These are phyloP conservation scores for Pseudohalonectria lignicola DNA, from an alignment of 2,329 filamentous ascomycete species.

Conservation along the genomic window DNA sequence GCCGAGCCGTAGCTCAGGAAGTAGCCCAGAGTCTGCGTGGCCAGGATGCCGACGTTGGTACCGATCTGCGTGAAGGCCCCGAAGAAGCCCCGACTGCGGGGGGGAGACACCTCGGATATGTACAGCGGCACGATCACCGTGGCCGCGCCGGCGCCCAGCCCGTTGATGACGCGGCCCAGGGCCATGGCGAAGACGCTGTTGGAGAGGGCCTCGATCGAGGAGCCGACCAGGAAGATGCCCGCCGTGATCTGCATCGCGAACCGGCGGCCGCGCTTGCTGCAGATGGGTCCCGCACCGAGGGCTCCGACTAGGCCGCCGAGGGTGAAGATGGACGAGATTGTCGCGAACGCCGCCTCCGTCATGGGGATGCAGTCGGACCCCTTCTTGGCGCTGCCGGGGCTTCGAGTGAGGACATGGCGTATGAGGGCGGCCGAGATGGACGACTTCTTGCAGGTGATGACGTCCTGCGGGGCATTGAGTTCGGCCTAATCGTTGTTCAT, in stretches of 20 bases:
- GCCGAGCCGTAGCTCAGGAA: conserved; percentile 70
- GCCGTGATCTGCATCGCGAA: conserved; percentile 69
- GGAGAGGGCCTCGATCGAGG: conserved; percentile 63
- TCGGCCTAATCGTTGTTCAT: conserved; percentile 52
- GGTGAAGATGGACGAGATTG: conserved; percentile 84
- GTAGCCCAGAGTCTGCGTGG: conserved; percentile 74
- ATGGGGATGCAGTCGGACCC: conserved; percentile 73
- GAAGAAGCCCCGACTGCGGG: conserved; percentile 66
- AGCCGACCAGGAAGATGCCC: conserved; percentile 65
- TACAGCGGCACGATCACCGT: conserved; percentile 93
- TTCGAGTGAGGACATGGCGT: conserved; percentile 23
- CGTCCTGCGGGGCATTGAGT: conserved; percentile 88
- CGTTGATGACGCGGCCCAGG: conserved; percentile 67
- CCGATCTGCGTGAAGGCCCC: conserved; percentile 81
- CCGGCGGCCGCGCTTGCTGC: conserved; percentile 65
- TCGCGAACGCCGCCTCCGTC: conserved; percentile 69
- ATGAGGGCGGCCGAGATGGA: conserved; percentile 23
- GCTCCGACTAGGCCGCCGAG: conserved; percentile 80
- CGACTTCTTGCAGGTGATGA: conserved; percentile 70
- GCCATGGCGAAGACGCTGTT: conserved; percentile 56
- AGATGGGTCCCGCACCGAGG: conserved; percentile 66
- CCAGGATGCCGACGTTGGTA: conserved; percentile 82
- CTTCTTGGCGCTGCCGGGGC: background rate
- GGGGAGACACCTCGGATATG: conserved; percentile 82
- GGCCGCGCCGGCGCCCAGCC: conserved; percentile 74